Conservation (phyloP, 495 filamentous ascomycete genomes). For the Aeminium ludgeri region DNA sequence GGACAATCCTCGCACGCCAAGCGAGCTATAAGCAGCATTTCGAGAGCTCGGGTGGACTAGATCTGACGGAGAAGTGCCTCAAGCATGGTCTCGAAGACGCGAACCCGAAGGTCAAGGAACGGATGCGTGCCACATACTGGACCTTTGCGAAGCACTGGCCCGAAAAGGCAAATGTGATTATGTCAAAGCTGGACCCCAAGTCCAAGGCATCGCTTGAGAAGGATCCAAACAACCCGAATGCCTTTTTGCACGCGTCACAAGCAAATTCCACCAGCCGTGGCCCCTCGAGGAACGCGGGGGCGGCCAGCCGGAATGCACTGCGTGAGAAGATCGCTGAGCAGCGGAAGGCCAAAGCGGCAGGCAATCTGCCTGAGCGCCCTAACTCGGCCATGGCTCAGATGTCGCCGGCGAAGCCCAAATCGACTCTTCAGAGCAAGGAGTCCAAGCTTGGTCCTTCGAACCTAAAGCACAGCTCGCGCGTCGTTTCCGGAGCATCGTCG, state of each 20-base stretch:
- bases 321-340: constrained; percentile 72
- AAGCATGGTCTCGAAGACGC: constrained; percentile 73
- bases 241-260: constrained; percentile 22
- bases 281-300: constrained; percentile 30
- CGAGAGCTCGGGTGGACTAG: constrained; percentile 67
- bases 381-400: constrained; percentile 57
- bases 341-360: constrained; percentile 47
- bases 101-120: constrained; percentile 72
- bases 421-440: constrained; percentile 12
- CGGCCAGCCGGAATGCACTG: constrained; percentile 38
- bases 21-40: constrained; percentile 59
- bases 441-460: constrained; percentile 7
- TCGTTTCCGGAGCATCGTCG: constrained; percentile 8
- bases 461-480: constrained; percentile 7
- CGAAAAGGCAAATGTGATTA: constrained; percentile 54
- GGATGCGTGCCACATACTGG: constrained; percentile 74
- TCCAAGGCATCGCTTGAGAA: constrained; percentile 61
- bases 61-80: constrained; percentile 70
- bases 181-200: constrained; percentile 55
- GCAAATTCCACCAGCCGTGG: constrained; percentile 25
- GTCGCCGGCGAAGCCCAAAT: constrained; percentile 35
- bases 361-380: constrained; percentile 47
- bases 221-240: constrained; percentile 63
- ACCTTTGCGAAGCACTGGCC: constrained; percentile 61
- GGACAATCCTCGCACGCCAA: constrained; percentile 62